These are phyloP conservation scores for Pseudozyma thailandica DNA, from an alignment of 1,284 basidiomycete species.

Conservation along the genomic window DNA sequence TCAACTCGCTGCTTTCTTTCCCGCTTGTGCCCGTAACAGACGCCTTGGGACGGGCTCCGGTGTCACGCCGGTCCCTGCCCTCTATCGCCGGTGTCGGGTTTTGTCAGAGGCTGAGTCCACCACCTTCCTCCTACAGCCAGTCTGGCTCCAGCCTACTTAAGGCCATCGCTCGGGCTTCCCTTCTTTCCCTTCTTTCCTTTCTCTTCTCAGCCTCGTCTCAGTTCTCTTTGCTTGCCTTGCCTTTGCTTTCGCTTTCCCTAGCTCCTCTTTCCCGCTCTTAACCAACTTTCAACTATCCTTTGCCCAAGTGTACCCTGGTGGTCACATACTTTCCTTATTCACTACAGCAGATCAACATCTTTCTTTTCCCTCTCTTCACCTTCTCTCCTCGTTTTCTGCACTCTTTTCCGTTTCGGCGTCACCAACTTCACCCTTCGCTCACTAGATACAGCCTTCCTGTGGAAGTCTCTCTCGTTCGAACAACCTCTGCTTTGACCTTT, in stretches of 20 bases:
- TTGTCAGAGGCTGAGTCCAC: background rate
- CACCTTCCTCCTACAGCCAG: background rate
- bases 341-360: conserved; percentile 20
- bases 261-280: conserved; percentile 23
- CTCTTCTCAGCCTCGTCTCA: conserved; percentile 31
- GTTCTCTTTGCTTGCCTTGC: conserved; percentile 34
- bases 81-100: too few species aligned
- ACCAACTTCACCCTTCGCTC: conserved; percentile 2
- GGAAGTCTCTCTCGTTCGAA: conserved; percentile 19
- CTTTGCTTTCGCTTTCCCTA: conserved; percentile 37
- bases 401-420: conserved; percentile 2
- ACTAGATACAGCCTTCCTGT: conserved; percentile 24
- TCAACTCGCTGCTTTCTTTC: background rate
- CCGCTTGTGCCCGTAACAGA: conserved; percentile 3
- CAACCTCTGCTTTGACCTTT: background rate
- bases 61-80: conserved; percentile 1
- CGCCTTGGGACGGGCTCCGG: conserved; percentile 5
- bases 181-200: conserved; percentile 10
- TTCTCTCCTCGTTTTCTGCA: conserved; percentile 17
- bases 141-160: conserved; percentile 24
- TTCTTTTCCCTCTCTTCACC: background rate
- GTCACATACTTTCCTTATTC: conserved; percentile 25
- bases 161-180: background rate
- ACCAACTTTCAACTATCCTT: conserved; percentile 28
- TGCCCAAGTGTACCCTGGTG: conserved; percentile 47